phyloP scores from a whole-genome alignment of 345 rosid genomes.

The Arabis alpina region DNA sequence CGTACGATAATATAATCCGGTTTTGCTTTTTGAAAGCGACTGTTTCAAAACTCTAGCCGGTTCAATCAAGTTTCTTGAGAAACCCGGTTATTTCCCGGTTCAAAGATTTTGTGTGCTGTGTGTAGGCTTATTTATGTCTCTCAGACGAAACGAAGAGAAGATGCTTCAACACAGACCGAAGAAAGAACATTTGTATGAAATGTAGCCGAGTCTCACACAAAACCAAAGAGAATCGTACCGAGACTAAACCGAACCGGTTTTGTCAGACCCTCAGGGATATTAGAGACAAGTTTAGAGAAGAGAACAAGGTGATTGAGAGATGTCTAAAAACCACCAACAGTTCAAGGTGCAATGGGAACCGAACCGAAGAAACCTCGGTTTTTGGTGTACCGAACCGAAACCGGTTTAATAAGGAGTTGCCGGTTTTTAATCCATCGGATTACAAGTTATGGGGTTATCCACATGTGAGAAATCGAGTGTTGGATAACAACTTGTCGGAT shows the following conservation, averaged over 20 bases:
- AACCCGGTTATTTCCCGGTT: conserved; percentile 19
- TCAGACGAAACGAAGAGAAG: conserved; percentile 62
- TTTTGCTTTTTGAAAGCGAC: background rate
- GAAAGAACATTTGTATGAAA: conserved; percentile 55
- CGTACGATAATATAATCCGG: conserved; percentile 11
- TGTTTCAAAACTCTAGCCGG: background rate
- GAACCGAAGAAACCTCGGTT: conserved; percentile 31
- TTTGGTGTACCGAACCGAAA: conserved; percentile 12
- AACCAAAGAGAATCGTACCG: conserved; percentile 32
- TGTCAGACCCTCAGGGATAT: conserved; percentile 50
- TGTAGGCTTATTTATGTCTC: conserved; percentile 82
- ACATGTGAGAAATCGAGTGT: conserved; percentile 59
- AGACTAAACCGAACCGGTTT: conserved; percentile 38
- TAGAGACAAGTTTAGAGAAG: conserved; percentile 73
- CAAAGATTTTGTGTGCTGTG: background rate
- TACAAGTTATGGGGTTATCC: conserved; percentile 72
- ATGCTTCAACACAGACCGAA: conserved; percentile 62
- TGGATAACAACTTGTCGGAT: conserved; percentile 49
- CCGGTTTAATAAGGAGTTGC: conserved; percentile 53
- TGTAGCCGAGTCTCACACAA: conserved; percentile 59
- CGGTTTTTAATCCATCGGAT: conserved; percentile 72
- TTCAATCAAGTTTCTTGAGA: background rate
- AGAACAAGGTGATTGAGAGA: conserved; percentile 75
- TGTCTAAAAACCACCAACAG: conserved; percentile 62
- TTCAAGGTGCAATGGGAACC: conserved; percentile 42